A percentile compares a stretch with the other conserved stretches of the same genome.
Conservation (phyloP, 495 filamentous ascomycete species). For the Penicillium nucicola region DNA sequence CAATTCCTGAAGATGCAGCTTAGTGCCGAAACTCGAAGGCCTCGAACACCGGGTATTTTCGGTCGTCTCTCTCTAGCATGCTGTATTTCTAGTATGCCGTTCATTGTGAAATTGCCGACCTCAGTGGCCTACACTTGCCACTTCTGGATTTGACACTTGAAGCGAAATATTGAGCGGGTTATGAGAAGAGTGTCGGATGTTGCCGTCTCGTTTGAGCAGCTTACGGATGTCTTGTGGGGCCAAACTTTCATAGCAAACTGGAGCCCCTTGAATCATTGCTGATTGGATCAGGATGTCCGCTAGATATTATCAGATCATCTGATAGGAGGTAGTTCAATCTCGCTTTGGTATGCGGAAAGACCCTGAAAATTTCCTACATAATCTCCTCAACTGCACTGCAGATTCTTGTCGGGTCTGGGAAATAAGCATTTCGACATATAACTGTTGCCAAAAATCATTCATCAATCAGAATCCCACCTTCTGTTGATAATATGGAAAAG, state of each 20-base stretch:
- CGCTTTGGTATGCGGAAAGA: not conserved
- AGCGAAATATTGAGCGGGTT: too few relatives aligned
- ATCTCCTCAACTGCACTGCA: not conserved
- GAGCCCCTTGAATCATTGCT: not conserved
- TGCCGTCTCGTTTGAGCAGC: not conserved
- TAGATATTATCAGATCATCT: slow-evolving; percentile 12
- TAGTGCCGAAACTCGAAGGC: not conserved
- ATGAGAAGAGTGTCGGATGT: not conserved
- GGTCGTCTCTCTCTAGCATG: too few relatives aligned
- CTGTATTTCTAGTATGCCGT: too few relatives aligned
- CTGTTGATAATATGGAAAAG: not conserved
- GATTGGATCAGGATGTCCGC: not conserved
- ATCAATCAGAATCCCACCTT: not conserved
- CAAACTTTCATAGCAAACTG: not conserved
- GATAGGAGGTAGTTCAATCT: slow-evolving; percentile 3
- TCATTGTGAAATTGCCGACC: too few relatives aligned
- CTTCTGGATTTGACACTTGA: too few relatives aligned
- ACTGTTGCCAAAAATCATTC: too few relatives aligned
- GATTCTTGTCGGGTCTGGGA: too few relatives aligned
- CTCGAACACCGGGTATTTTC: not conserved
- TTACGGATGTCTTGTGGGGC: not conserved
- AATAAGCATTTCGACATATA: too few relatives aligned
- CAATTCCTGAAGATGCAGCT: not conserved
- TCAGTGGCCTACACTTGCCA: too few relatives aligned
- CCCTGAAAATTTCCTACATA: not conserved